phyloP scores from a whole-genome alignment of 129 eudicot genomes.

The Helianthus tuberosus region DNA sequence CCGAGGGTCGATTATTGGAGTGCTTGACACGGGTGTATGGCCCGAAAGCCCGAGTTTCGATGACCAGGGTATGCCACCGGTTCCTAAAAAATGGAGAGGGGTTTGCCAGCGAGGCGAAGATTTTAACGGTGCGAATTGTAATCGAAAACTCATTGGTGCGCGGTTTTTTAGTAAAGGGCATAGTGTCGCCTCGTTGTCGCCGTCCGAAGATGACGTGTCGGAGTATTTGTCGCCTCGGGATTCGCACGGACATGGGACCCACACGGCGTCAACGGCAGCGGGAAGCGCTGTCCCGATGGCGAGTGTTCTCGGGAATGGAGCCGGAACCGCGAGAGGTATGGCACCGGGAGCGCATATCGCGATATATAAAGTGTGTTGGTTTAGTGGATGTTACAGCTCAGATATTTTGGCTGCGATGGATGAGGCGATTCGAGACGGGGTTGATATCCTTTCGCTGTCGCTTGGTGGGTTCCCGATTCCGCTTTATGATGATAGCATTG shows the following conservation, averaged over 20 bases:
- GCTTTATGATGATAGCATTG: slow-evolving; percentile 87
- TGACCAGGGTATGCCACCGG: slow-evolving; percentile 74
- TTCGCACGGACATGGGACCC: slow-evolving; percentile 95
- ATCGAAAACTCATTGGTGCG: slow-evolving; percentile 83
- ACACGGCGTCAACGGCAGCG: slow-evolving; percentile 92
- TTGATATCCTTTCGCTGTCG: slow-evolving; percentile 77
- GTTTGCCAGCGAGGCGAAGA: slow-evolving; percentile 75
- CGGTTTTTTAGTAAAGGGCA: slow-evolving; percentile 86
- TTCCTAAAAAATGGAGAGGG: slow-evolving; percentile 81
- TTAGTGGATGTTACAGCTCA: slow-evolving; percentile 88
- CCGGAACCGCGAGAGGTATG: slow-evolving; percentile 93
- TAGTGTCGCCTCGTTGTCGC: slow-evolving; percentile 55
- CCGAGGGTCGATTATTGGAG: slow-evolving; percentile 76
- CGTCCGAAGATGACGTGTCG: slow-evolving; percentile 32
- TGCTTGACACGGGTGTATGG: slow-evolving; percentile 95
- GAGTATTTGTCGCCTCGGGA: slow-evolving; percentile 89
- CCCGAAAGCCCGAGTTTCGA: slow-evolving; percentile 95
- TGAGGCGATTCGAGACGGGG: slow-evolving; percentile 83
- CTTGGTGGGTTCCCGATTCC: slow-evolving; percentile 94
- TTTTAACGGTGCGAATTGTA: slow-evolving; percentile 61
- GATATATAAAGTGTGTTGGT: slow-evolving; percentile 95
- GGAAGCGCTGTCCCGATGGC: slow-evolving; percentile 75
- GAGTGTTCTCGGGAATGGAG: slow-evolving; percentile 75
- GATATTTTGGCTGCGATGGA: slow-evolving; percentile 97
- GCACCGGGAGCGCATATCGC: slow-evolving; percentile 93